These are phyloP conservation scores for barrel medic (Medicago truncatula) DNA, from an alignment of 306 rosid genomes.

Conservation along the genomic window DNA sequence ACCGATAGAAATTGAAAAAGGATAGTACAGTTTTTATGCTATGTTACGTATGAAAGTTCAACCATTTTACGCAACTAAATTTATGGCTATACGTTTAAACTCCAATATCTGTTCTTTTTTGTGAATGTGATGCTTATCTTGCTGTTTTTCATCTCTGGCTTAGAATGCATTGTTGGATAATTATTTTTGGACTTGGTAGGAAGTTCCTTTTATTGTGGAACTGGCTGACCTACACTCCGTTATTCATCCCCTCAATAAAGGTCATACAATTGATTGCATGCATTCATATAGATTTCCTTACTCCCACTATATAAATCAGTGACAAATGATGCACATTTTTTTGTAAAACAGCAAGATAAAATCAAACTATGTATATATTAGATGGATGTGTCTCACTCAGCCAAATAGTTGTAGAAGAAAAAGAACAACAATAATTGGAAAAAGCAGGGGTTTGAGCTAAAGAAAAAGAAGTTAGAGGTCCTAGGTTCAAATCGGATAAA, in stretches of 20 bases:
- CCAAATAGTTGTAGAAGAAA: not conserved
- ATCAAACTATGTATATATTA: no score
- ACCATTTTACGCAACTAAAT: constrained; percentile 40
- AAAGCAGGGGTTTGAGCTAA: not conserved
- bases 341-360: no score
- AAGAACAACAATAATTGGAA: not conserved
- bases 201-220: constrained; percentile 26
- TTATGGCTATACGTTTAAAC: constrained; percentile 19
- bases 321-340: not conserved
- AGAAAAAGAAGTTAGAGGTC: no score
- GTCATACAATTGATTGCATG: not conserved
- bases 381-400: no score
- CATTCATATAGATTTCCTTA: not conserved
- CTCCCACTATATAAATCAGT: not conserved
- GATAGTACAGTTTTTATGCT: constrained; percentile 1
- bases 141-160: not conserved
- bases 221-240: not conserved
- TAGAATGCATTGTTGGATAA: not conserved
- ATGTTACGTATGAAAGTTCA: constrained; percentile 25
- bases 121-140: constrained; percentile 17
- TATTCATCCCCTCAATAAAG: not conserved
- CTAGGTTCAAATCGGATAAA: no score
- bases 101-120: constrained; percentile 1
- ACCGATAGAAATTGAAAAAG: constrained; percentile 19
- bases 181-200: not conserved